Percentiles rank a stretch among this genome's conserved stretches.
Evolutionary conservation across 2,329 filamentous ascomycete species (phyloP).

Genomic region (Alternaria hordeiaustralica): DNA sequence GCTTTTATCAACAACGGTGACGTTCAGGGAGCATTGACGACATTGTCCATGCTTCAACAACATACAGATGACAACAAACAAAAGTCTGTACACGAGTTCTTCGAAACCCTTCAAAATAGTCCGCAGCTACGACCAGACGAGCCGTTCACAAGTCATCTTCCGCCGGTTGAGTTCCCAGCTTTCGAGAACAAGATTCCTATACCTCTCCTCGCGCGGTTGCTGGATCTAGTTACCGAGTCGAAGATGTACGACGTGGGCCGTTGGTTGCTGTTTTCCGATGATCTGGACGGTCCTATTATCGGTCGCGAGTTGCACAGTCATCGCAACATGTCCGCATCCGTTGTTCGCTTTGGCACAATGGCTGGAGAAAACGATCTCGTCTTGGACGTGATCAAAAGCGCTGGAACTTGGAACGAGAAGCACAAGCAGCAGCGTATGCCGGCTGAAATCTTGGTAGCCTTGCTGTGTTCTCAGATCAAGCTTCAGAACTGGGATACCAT

Average conservation of each 20-base stretch:
- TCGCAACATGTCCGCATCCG: conserved; percentile 57
- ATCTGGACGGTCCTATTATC: conserved; percentile 63
- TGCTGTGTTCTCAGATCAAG: conserved; percentile 53
- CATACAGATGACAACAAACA: conserved; percentile 54
- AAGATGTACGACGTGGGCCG: conserved; percentile 58
- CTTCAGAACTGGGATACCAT: conserved; percentile 52
- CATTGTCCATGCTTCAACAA: conserved; percentile 48
- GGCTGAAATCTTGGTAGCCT: conserved; percentile 44
- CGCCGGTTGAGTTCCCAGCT: conserved; percentile 53
- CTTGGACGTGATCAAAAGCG: conserved; percentile 37
- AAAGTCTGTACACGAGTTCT: conserved; percentile 52
- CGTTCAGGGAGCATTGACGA: conserved; percentile 46
- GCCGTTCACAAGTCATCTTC: conserved; percentile 33
- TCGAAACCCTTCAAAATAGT: conserved; percentile 38
- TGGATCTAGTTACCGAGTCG: conserved; percentile 58
- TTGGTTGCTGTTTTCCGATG: conserved; percentile 60
- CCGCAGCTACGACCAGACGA: conserved; percentile 22
- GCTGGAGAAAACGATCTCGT: conserved; percentile 53
- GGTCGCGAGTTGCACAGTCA: conserved; percentile 53
- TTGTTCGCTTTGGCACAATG: conserved; percentile 62
- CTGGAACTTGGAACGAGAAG: conserved; percentile 23
- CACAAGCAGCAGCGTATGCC: conserved; percentile 38
- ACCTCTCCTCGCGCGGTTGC: conserved; percentile 56
- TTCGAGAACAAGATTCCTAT: conserved; percentile 56
- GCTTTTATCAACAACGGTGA: conserved; percentile 50